Percentiles rank a stretch among this genome's conserved stretches.
phyloP scores from a whole-genome alignment of 2,329 filamentous ascomycete genomes.

The Ceratocystis huliohia region DNA sequence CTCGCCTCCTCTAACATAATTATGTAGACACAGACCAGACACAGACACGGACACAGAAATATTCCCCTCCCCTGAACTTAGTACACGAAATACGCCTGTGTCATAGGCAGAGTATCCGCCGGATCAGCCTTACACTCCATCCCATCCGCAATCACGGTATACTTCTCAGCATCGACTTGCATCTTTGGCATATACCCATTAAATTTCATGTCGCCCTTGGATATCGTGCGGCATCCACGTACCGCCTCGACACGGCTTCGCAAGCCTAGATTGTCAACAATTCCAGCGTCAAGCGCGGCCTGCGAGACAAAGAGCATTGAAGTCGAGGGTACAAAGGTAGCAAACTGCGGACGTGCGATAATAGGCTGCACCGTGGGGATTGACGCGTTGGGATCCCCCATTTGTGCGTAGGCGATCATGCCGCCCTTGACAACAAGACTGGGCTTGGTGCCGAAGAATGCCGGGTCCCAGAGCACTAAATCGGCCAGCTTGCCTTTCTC shows the following conservation, averaged over 20 bases:
- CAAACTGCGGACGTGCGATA: conserved; percentile 77
- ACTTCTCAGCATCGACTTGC: conserved; percentile 83
- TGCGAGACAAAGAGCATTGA: conserved; percentile 75
- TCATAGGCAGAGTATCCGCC: conserved; percentile 56
- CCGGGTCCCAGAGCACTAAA: conserved; percentile 73
- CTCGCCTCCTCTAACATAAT: neutral
- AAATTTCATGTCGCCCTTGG: conserved; percentile 82
- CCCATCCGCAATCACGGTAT: conserved; percentile 77
- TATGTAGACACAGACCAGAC: neutral
- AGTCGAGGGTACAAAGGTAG: conserved; percentile 54
- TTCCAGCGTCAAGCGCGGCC: conserved; percentile 53
- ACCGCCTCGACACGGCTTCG: conserved; percentile 72
- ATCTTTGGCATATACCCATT: conserved; percentile 76
- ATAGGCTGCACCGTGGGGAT: conserved; percentile 83
- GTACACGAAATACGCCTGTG: conserved; percentile 67
- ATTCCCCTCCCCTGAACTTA: conserved; percentile 28
- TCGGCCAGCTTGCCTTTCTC: conserved; percentile 87
- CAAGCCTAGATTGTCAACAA: conserved; percentile 58
- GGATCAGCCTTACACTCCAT: conserved; percentile 61
- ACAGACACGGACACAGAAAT: neutral
- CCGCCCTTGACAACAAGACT: conserved; percentile 73
- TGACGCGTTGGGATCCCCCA: conserved; percentile 73
- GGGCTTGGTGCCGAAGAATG: conserved; percentile 80
- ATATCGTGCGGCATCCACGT: conserved; percentile 57
- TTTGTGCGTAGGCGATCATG: conserved; percentile 68